phyloP scores from a whole-genome alignment of 2,329 filamentous ascomycete genomes.

The Fusarium sp. region DNA sequence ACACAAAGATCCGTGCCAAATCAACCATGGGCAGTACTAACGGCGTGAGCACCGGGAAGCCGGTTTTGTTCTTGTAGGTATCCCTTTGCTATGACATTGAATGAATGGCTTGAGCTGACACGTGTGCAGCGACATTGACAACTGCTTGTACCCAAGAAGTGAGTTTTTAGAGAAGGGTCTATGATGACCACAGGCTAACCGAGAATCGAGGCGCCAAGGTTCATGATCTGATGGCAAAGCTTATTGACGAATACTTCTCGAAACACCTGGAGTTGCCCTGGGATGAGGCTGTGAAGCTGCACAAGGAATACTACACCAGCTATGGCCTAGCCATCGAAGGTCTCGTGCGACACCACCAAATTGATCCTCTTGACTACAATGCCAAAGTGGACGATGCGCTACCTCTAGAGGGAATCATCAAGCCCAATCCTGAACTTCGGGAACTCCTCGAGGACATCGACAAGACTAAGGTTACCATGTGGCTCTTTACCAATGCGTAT shows the following conservation, averaged over 20 bases:
- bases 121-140: constrained; percentile 90
- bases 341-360: constrained; percentile 91
- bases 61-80: constrained; percentile 59
- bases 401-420: constrained; percentile 86
- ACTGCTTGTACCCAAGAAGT: constrained; percentile 95
- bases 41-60: constrained; percentile 49
- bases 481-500: constrained; percentile 98
- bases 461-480: constrained; percentile 83
- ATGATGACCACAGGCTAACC: constrained; percentile 17
- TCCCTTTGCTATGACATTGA: neutral
- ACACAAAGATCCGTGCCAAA: constrained; percentile 11
- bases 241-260: constrained; percentile 77
- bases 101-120: constrained; percentile 17
- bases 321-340: constrained; percentile 99
- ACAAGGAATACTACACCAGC: constrained; percentile 92
- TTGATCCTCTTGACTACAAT: constrained; percentile 96
- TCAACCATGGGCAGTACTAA: constrained; percentile 50
- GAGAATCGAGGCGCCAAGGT: constrained; percentile 74
- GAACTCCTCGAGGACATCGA: constrained; percentile 86
- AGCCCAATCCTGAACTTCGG: constrained; percentile 80
- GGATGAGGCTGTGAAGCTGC: constrained; percentile 86
- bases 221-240: constrained; percentile 85
- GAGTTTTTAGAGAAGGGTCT: constrained; percentile 43
- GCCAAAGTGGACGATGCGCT: constrained; percentile 93
- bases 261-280: constrained; percentile 78